These are phyloP conservation scores for Pseudozyma thailandica DNA, from an alignment of 1,284 basidiomycete genomes.

Conservation along the genomic window DNA sequence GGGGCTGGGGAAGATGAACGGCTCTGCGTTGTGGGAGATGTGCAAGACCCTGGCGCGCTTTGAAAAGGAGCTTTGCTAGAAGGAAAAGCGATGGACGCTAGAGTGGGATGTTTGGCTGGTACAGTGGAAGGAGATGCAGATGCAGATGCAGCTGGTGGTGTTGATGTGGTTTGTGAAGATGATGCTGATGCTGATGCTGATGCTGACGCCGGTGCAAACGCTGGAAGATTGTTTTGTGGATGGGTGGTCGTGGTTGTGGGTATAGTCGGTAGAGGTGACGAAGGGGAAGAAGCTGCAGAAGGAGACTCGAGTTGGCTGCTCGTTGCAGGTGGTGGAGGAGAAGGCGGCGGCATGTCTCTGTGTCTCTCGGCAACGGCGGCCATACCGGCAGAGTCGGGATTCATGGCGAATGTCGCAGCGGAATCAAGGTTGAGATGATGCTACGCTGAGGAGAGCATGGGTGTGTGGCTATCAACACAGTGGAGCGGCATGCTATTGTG, in stretches of 20 bases:
- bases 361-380: background rate
- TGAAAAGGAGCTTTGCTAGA: conserved; percentile 1
- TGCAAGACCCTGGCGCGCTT: conserved; percentile 11
- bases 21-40: conserved; percentile 26
- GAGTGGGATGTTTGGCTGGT: conserved; percentile 9
- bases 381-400: background rate
- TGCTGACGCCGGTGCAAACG: conserved; percentile 8
- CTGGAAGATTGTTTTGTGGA: background rate
- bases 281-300: conserved; percentile 4
- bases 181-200: conserved; percentile 7
- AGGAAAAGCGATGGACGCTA: conserved; percentile 18
- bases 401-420: background rate
- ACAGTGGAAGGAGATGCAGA: background rate
- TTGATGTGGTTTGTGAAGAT: conserved; percentile 1
- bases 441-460: background rate
- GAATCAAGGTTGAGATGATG: background rate
- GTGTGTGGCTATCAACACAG: background rate
- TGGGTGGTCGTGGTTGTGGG: background rate
- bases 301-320: conserved; percentile 8
- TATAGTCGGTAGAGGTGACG: background rate
- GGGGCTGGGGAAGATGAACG: conserved; percentile 40
- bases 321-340: conserved; percentile 15
- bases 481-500: background rate
- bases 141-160: background rate
- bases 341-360: conserved; percentile 17